These are phyloP conservation scores for Clonostachys rosea DNA, from an alignment of 2,329 filamentous ascomycete species.

Conservation along the genomic window DNA sequence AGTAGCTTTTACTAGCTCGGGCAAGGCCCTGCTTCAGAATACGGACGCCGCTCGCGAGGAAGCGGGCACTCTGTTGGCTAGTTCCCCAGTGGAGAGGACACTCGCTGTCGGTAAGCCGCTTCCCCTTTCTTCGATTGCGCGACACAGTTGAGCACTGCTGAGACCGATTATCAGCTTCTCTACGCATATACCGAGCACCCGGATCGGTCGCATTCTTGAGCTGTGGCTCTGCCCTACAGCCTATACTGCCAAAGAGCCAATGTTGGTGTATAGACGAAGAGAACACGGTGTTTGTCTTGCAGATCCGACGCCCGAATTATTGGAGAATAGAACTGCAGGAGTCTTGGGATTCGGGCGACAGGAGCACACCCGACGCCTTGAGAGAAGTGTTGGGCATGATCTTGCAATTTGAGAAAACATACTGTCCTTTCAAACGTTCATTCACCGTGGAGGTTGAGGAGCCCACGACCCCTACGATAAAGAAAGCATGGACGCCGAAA, in stretches of 20 bases:
- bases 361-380: slow-evolving; percentile 53
- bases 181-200: slow-evolving; percentile 82
- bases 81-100: slow-evolving; percentile 72
- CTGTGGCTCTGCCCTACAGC: slow-evolving; percentile 77
- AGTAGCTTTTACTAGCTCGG: slow-evolving; percentile 36
- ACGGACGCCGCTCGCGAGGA: slow-evolving; percentile 32
- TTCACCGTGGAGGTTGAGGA: slow-evolving; percentile 71
- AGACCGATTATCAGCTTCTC: slow-evolving; percentile 45
- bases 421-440: slow-evolving; percentile 75
- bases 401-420: slow-evolving; percentile 81
- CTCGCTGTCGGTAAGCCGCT: slow-evolving; percentile 64
- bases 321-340: slow-evolving; percentile 86
- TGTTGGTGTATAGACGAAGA: slow-evolving; percentile 89
- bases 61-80: slow-evolving; percentile 66
- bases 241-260: slow-evolving; percentile 84
- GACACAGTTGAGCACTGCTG: not conserved
- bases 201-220: slow-evolving; percentile 85
- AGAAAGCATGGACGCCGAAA: slow-evolving; percentile 62
- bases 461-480: slow-evolving; percentile 59
- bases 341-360: slow-evolving; percentile 40
- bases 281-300: slow-evolving; percentile 77
- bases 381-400: slow-evolving; percentile 67
- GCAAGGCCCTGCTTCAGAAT: slow-evolving; percentile 1
- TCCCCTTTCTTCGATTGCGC: not conserved
- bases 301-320: slow-evolving; percentile 77